Evolutionary conservation across 176 grass and related monocot species (phyloP), one percentile per base, ranked within the genome.

Genomic region (Eremochloa ophiuroides): DNA sequence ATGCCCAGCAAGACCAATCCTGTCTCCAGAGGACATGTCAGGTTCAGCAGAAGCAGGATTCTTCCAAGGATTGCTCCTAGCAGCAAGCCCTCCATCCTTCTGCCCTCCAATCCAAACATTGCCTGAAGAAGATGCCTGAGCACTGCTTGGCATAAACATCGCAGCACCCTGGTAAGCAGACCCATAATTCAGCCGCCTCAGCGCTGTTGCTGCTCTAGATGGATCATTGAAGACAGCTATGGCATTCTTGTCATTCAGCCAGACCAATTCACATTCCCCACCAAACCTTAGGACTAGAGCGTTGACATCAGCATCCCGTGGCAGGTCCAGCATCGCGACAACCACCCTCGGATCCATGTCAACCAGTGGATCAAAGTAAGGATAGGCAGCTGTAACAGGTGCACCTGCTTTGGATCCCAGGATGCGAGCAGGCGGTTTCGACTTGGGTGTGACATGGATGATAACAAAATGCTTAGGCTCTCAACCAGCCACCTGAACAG

Each of bases 161-260:
- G 72, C 81, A 41, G 90, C 90, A 6, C 92, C 95, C 47, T 98
- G 90, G 84, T 98, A 98, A 84, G 79, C 86, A 31, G 95, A 98
- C 30, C 95, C 95, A 82, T 93, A 88, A 89, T 94, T 92, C 23
- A 94, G 39, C 66, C 92, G 83, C 79, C 95, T 93, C 65, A 98
- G 50, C 5, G 90, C 95, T 34, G 95, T 98, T 2, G 92, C 92
- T n/a, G 92, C 92, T 79, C 95, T 94, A 74, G 82, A 79, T 30
- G 92, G 86, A 62, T 98, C 95, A 68, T 72, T 80, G 74, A 98
- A 98, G 75, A 95, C 83, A 55, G 92, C 86, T 39, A 93, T 28
- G 7, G 95, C 92, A 86, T 93, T 98, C 86, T 87, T 91, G 73
- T 98, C 95, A 71, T 95, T 95, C 79, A 98, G 70, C 95, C 95